phyloP scores from a whole-genome alignment of 257 asterid species.

The Craterostigma plantagineum region DNA sequence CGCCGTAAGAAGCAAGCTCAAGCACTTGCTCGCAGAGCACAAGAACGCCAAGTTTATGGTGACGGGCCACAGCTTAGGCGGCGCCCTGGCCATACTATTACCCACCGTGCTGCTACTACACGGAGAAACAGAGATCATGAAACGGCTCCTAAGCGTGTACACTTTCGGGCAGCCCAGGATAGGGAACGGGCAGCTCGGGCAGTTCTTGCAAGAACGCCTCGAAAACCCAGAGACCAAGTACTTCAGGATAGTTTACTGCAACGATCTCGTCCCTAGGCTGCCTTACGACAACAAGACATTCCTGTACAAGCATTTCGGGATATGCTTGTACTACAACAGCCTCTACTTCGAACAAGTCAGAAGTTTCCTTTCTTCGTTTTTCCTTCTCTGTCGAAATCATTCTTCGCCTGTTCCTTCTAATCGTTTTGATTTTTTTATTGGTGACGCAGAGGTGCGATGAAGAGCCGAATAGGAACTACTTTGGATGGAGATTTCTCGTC shows the following conservation, averaged over 20 bases:
- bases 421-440: slow-evolving; percentile 6
- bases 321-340: slow-evolving; percentile 67
- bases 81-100: slow-evolving; percentile 78
- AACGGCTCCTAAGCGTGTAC: slow-evolving; percentile 40
- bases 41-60: slow-evolving; percentile 52
- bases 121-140: slow-evolving; percentile 40
- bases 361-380: not conserved
- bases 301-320: slow-evolving; percentile 82
- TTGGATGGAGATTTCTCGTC: slow-evolving; percentile 39
- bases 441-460: slow-evolving; percentile 41
- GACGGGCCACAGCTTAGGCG: slow-evolving; percentile 93
- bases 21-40: slow-evolving; percentile 43
- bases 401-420: too few species aligned
- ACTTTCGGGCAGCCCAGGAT: slow-evolving; percentile 91
- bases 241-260: slow-evolving; percentile 68
- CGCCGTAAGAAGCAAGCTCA: slow-evolving; percentile 35
- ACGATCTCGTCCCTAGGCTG: slow-evolving; percentile 84
- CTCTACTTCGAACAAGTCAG: slow-evolving; percentile 51
- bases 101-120: slow-evolving; percentile 56
- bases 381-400: not conserved
- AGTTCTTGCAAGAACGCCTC: slow-evolving; percentile 42
- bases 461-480: slow-evolving; percentile 77
- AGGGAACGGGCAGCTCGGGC: slow-evolving; percentile 49
- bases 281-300: slow-evolving; percentile 76
- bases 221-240: slow-evolving; percentile 42